These are phyloP conservation scores for Tetrapisispora fleetii DNA, from an alignment of 805 yeast genomes.

Conservation along the genomic window DNA sequence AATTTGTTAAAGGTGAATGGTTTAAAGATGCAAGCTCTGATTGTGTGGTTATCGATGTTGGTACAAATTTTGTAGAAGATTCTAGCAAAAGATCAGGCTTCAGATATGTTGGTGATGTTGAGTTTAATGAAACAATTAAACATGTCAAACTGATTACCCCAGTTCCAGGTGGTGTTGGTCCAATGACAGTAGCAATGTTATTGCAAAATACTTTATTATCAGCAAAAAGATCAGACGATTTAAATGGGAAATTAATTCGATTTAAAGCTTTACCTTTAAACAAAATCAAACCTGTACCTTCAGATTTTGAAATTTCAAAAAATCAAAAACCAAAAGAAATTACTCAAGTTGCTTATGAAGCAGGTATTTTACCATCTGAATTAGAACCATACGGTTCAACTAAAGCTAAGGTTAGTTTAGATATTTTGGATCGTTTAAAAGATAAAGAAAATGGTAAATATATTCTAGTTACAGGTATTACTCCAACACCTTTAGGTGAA, in stretches of 20 bases:
- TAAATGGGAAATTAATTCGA: constrained; percentile 17
- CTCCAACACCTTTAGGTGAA: constrained; percentile 81
- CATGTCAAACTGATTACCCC: constrained; percentile 54
- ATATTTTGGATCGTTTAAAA: constrained; percentile 51
- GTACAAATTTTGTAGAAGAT: constrained; percentile 68
- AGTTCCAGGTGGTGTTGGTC: constrained; percentile 89
- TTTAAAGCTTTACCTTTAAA: constrained; percentile 47
- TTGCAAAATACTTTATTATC: constrained; percentile 62
- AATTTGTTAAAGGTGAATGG: constrained; percentile 68
- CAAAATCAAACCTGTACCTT: constrained; percentile 61
- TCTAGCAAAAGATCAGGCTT: constrained; percentile 56
- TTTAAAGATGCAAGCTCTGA: constrained; percentile 40
- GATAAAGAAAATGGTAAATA: constrained; percentile 58
- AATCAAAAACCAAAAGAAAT: constrained; percentile 66
- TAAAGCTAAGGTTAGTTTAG: constrained; percentile 66
- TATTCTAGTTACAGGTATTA: constrained; percentile 71
- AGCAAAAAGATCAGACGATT: constrained; percentile 41
- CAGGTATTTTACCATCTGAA: constrained; percentile 58
- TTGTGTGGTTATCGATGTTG: constrained; percentile 70
- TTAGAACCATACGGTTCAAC: constrained; percentile 66
- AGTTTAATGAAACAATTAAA: constrained; percentile 41
- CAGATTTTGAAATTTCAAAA: constrained; percentile 70
- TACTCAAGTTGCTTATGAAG: constrained; percentile 56
- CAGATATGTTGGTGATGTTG: constrained; percentile 72
- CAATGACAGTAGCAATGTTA: constrained; percentile 82